Conservation (phyloP, 306 rosid species). For the Vicia sativa region DNA sequence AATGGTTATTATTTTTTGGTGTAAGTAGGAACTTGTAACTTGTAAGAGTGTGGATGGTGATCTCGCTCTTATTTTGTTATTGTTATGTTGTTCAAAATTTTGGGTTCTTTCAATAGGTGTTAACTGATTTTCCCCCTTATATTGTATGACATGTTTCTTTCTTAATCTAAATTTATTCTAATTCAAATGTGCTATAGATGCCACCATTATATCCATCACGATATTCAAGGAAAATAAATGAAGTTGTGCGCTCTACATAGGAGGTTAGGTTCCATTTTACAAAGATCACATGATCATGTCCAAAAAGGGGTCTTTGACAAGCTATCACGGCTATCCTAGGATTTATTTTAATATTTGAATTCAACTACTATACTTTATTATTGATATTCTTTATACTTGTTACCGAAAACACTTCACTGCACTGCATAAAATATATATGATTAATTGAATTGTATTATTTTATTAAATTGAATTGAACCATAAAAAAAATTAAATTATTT, state of each 20-base stretch:
- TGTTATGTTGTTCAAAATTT: neutral
- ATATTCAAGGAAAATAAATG: neutral
- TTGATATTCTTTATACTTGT: neutral
- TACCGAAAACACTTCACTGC: too few species aligned
- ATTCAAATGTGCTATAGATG: too few species aligned
- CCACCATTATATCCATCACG: neutral
- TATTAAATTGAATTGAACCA: too few species aligned
- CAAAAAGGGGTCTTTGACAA: neutral
- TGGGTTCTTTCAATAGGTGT: neutral
- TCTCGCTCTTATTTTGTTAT: neutral
- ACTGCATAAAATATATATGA: too few species aligned
- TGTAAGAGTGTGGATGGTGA: neutral
- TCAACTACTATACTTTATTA: neutral
- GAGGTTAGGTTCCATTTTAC: neutral
- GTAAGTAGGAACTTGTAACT: neutral
- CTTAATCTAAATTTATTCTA: too few species aligned
- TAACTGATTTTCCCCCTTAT: too few species aligned
- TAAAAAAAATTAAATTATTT: too few species aligned
- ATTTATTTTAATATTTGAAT: neutral
- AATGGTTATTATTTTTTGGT: neutral
- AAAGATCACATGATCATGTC: neutral
- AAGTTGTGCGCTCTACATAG: neutral
- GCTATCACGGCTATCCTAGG: neutral
- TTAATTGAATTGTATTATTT: too few species aligned
- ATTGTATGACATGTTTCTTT: too few species aligned